Conservation (phyloP, 2,329 filamentous ascomycete genomes). For the Aspergillus sp. region DNA sequence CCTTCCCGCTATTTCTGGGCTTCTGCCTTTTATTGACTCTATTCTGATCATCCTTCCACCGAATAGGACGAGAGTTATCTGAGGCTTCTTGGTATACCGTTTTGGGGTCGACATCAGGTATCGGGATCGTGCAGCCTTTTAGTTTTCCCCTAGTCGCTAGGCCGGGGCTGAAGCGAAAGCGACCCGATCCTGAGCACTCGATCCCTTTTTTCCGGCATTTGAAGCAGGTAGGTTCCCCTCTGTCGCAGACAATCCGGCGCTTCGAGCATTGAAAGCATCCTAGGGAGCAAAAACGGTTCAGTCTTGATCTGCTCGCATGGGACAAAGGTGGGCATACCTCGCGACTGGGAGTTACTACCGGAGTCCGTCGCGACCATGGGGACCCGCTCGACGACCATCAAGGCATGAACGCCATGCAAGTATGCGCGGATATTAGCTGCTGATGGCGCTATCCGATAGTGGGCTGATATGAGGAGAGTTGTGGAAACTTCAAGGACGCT, state of each 20-base stretch:
- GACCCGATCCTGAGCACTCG: conserved; percentile 32
- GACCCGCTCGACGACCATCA: not conserved
- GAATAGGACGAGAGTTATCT: not conserved
- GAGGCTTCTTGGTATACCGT: not conserved
- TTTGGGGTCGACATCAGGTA: not conserved
- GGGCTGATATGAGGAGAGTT: not conserved
- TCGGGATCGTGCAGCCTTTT: conserved; percentile 20
- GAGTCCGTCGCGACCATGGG: conserved; percentile 1
- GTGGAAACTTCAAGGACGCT: not conserved
- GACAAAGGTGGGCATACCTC: not conserved
- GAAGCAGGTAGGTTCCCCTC: conserved; percentile 31
- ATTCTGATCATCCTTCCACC: not conserved
- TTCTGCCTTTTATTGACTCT: not conserved
- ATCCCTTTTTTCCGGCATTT: conserved; percentile 38
- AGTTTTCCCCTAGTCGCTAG: conserved; percentile 22
- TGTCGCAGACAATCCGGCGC: conserved; percentile 41
- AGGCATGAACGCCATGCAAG: not conserved
- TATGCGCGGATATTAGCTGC: not conserved
- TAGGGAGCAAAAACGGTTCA: conserved; percentile 1
- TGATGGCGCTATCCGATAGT: not conserved
- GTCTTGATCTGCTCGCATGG: not conserved
- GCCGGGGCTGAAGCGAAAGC: conserved; percentile 32
- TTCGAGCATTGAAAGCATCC: conserved; percentile 42
- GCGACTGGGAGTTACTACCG: conserved; percentile 1
- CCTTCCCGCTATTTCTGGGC: not conserved